Base-by-base conservation (phyloP, 257 asterid species). In the Lycium ferocissimum region DNA sequence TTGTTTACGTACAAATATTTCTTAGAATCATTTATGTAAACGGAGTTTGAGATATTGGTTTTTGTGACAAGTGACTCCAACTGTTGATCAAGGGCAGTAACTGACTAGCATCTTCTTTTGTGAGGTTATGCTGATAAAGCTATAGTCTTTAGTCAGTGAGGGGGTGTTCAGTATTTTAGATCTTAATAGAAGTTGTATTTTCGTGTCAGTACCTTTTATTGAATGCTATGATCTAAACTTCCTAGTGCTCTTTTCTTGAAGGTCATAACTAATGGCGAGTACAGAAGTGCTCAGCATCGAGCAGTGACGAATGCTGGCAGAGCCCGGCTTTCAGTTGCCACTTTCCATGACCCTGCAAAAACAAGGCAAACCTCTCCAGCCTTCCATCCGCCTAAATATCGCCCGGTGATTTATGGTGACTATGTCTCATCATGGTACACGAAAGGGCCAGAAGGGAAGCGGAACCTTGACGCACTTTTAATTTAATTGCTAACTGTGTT, bases 281-380 rank as follows among this genome's bases (percentile, higher is more conserved):
- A 93, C 82, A 92, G 84, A 89, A 95, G 98, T 70, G 92, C 96
- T 86, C 85, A 63, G 84, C 98, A 96, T 84, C 92, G 98, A 70
- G 98, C 99, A 26, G 86, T 95, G 76, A 96, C 98, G 0, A 94
- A 94, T 80, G 85, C 93, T 63, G 85, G 84, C 79, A 93, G 76
- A 61, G 87, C 97, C 10, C 91, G 98, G 58, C 91, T 95, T 33
- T 96, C 99, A 62, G 92, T 94, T 47, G 97, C 99, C 61, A 92
- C 99, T 45, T 96, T 96, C 86, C 99, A 96, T 69, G 98, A 96
- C 71, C 98, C 98, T 53, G 93, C 96, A 10, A 96, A 92, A 69
- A 88, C 87, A 6, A 92, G 90, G 90, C 84, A 66, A 37, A 86
- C 92, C 81, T 57, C 85, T 65, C 97, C 98, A 9, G 97, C 87